Evolutionary conservation across 148 eudicot species (phyloP).

Genomic region (Tetragonia tetragonoides): DNA sequence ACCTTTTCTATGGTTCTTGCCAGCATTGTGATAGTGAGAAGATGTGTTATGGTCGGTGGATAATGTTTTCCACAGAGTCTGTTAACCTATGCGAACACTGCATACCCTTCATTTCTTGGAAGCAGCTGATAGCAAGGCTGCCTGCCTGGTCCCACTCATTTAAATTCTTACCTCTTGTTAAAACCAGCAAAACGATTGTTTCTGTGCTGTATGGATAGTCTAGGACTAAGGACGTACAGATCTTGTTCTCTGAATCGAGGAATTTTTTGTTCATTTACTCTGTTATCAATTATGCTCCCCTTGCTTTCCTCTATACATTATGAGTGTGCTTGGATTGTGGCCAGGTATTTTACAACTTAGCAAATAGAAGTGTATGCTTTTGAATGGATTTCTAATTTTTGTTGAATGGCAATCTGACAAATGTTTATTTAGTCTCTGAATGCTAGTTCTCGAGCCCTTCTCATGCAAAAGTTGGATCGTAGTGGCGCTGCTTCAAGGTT

Average conservation of each 20-base stretch:
- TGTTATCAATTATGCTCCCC: neutral
- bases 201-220: neutral
- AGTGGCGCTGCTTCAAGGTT: slow-evolving; percentile 69
- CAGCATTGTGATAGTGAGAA: neutral
- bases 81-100: neutral
- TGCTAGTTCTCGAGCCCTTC: slow-evolving; percentile 83
- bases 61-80: neutral
- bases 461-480: slow-evolving; percentile 90
- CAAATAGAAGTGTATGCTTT: neutral
- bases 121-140: neutral
- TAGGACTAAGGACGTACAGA: neutral
- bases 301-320: no score
- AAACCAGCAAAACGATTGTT: neutral
- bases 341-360: no score
- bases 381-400: neutral
- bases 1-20: neutral
- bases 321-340: no score
- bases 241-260: neutral
- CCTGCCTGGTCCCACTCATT: neutral
- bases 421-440: slow-evolving; percentile 53
- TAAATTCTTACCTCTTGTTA: neutral
- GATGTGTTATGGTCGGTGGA: neutral
- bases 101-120: neutral
- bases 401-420: neutral
- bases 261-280: neutral